These are phyloP conservation scores for Sapria himalayana DNA, from an alignment of 345 rosid species.

Conservation along the genomic window DNA sequence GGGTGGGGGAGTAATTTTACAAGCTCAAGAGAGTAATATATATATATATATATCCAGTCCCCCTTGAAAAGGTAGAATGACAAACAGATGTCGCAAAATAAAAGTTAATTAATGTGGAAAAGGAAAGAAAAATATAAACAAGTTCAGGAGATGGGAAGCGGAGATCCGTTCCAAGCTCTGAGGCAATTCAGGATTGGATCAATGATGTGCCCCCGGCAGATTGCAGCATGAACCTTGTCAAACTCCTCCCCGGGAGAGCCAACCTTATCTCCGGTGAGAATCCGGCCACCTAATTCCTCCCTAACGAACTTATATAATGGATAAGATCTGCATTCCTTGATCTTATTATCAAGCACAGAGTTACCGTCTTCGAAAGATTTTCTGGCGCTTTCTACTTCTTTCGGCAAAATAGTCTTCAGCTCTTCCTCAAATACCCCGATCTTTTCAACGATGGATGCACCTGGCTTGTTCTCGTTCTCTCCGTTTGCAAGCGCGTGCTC, in stretches of 20 bases:
- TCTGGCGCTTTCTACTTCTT: constrained; percentile 40
- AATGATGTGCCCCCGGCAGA: constrained; percentile 38
- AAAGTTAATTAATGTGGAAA: not conserved
- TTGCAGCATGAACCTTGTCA: constrained; percentile 40
- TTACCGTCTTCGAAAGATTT: constrained; percentile 30
- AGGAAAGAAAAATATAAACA: not conserved
- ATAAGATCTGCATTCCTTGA: constrained; percentile 52
- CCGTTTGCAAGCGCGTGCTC: constrained; percentile 41
- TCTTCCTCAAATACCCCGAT: constrained; percentile 42
- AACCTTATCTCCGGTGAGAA: constrained; percentile 45
- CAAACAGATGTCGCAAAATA: too few relatives aligned
- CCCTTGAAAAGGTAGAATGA: too few relatives aligned
- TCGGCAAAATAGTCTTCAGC: constrained; percentile 25
- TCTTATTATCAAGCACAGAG: constrained; percentile 28
- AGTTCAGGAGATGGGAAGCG: constrained; percentile 26
- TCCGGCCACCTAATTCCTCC: constrained; percentile 28
- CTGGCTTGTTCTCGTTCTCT: constrained; percentile 26
- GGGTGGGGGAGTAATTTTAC: too few relatives aligned
- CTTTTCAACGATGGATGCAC: constrained; percentile 42
- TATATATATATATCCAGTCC: too few relatives aligned
- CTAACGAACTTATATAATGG: constrained; percentile 49
- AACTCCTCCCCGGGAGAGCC: constrained; percentile 58
- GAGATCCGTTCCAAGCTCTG: constrained; percentile 61
- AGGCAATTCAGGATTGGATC: constrained; percentile 57
- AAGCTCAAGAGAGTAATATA: too few relatives aligned